These are phyloP conservation scores for Gyromitra esculenta DNA, from an alignment of 2,329 filamentous ascomycete genomes.

Conservation along the genomic window DNA sequence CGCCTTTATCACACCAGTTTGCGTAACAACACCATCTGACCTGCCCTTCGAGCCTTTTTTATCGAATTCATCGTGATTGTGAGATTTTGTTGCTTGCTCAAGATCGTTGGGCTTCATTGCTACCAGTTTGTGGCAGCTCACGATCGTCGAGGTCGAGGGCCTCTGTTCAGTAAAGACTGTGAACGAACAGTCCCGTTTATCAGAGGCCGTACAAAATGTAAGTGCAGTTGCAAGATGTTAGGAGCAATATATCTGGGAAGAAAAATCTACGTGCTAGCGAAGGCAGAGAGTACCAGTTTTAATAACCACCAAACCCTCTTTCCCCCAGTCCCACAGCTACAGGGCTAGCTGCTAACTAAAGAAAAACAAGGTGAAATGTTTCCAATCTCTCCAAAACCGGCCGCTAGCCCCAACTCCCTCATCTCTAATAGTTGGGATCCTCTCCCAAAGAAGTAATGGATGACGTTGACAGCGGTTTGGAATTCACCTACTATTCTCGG, in stretches of 20 bases:
- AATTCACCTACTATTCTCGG: not conserved
- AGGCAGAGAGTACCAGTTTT: not conserved
- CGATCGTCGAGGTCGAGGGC: not conserved
- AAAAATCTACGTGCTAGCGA: not conserved
- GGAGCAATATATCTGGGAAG: not conserved
- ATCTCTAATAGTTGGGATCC: not conserved
- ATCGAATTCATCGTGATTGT: slow-evolving; percentile 1
- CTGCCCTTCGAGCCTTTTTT: not conserved
- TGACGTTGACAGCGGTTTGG: not conserved
- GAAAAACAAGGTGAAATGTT: not conserved
- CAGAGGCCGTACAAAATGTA: not conserved
- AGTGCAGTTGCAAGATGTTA: not conserved
- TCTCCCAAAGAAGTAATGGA: not conserved
- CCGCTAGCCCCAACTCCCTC: not conserved
- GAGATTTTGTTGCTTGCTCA: not conserved
- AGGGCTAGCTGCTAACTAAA: not conserved
- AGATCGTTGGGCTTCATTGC: not conserved
- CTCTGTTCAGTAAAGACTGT: not conserved
- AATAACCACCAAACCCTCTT: not conserved
- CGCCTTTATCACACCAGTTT: slow-evolving; percentile 64
- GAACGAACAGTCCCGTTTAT: not conserved
- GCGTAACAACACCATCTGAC: slow-evolving; percentile 53
- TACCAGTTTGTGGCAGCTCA: not conserved
- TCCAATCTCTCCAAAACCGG: not conserved
- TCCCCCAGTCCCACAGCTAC: not conserved